A percentile compares a stretch with the other conserved stretches of the same genome.
Evolutionary conservation across 805 yeast species (phyloP).

Genomic region (Pichia pseudocactophila): DNA sequence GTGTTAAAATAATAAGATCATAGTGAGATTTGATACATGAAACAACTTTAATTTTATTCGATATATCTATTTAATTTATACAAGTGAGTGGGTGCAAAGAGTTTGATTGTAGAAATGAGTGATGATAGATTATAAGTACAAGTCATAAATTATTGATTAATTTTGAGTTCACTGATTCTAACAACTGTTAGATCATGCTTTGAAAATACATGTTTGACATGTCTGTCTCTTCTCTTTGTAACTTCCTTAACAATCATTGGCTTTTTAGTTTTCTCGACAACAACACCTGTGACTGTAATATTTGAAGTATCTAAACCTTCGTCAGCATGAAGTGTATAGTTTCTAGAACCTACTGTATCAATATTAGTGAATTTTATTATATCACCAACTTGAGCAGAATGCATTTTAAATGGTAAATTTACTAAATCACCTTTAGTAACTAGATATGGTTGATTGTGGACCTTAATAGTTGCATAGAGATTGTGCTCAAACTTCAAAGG

Average conservation of each 20-base stretch:
- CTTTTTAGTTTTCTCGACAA: constrained; percentile 77
- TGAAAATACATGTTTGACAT: constrained; percentile 52
- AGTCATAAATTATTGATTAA: constrained; percentile 20
- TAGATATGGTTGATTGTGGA: constrained; percentile 77
- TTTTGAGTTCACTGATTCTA: constrained; percentile 61
- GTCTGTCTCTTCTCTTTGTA: constrained; percentile 75
- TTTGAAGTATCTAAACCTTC: constrained; percentile 44
- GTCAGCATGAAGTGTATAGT: constrained; percentile 53
- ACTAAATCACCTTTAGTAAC: constrained; percentile 88
- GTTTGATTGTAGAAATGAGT: neutral
- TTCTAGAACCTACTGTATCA: constrained; percentile 75
- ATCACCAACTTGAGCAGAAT: constrained; percentile 77
- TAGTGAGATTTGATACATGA: too few relatives aligned
- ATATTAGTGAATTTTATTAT: constrained; percentile 65
- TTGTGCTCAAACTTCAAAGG: constrained; percentile 60
- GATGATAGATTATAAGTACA: neutral
- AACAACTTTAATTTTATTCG: too few relatives aligned
- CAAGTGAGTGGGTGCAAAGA: too few relatives aligned
- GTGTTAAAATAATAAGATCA: too few relatives aligned
- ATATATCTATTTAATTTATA: too few relatives aligned
- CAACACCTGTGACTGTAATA: constrained; percentile 62
- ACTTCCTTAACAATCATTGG: constrained; percentile 65
- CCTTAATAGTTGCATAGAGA: constrained; percentile 72
- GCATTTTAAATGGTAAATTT: constrained; percentile 68
- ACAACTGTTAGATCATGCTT: constrained; percentile 72